Percentiles rank a stretch among this genome's conserved stretches.
These are phyloP conservation scores for Ottelia alismoides DNA, from an alignment of 106 monocot species.

Conservation along the genomic window DNA sequence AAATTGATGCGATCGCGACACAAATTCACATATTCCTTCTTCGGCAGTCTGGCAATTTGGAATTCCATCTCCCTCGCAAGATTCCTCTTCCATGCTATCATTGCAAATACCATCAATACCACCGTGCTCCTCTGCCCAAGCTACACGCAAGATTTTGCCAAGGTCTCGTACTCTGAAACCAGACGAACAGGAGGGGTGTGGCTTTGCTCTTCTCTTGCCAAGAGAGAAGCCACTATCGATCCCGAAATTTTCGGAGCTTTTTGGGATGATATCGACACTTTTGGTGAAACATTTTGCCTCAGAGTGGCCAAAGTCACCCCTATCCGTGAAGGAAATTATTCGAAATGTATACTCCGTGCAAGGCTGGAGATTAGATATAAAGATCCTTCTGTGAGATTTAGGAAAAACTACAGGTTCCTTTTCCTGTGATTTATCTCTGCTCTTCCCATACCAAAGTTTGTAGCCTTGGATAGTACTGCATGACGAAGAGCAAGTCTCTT, in stretches of 20 bases:
- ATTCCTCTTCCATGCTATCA: slow-evolving; percentile 46
- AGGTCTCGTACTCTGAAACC: slow-evolving; percentile 85
- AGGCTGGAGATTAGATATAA: slow-evolving; percentile 70
- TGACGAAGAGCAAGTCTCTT: slow-evolving; percentile 25
- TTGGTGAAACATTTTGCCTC: slow-evolving; percentile 81
- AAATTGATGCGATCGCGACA: slow-evolving; percentile 12
- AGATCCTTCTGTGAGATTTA: slow-evolving; percentile 56
- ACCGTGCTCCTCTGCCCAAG: slow-evolving; percentile 74
- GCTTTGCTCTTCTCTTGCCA: slow-evolving; percentile 31
- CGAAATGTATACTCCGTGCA: slow-evolving; percentile 87
- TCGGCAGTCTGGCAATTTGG: slow-evolving; percentile 19
- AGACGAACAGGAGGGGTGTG: slow-evolving; percentile 18
- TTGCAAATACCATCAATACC: slow-evolving; percentile 42
- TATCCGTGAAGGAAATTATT: slow-evolving; percentile 78
- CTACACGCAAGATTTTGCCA: slow-evolving; percentile 54
- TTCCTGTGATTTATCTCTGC: slow-evolving; percentile 32
- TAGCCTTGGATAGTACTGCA: slow-evolving; percentile 45
- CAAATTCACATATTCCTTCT: too few species aligned
- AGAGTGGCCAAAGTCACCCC: slow-evolving; percentile 78
- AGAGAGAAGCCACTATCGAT: slow-evolving; percentile 28
- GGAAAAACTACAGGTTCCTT: slow-evolving; percentile 58
- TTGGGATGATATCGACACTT: slow-evolving; percentile 63
- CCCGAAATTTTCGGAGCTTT: slow-evolving; percentile 24
- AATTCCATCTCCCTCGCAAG: slow-evolving; percentile 21
- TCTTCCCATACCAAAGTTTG: slow-evolving; percentile 76